Base-by-base conservation (phyloP, 495 filamentous ascomycete genomes). In the Xylaria sp. region DNA sequence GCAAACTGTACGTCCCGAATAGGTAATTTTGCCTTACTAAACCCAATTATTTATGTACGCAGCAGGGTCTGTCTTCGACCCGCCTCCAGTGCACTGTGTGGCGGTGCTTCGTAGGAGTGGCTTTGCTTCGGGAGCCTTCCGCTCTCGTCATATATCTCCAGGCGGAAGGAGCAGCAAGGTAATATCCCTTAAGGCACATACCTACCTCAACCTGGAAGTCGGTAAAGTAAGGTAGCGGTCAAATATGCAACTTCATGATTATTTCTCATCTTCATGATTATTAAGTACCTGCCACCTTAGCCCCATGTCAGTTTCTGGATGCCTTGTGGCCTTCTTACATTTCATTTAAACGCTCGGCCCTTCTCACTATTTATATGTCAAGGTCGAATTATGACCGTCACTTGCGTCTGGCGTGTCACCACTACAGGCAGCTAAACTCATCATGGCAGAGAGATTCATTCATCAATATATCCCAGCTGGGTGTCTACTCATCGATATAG, bases 381-480 rank as follows among this genome's bases (percentile, higher is more conserved):
- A 35, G 7, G 31, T 31, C 31, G 29, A 2, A 44, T 12, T 59
- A 21, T 46, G 29, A 57, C 31, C 1, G 5, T 35, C 29, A 19
- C 26, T 40, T 69, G 8, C 26, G 11, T 21, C 19, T n/a, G 5
- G 43, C 17, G 17, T 46, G 19, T 15, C 24, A 17, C 19, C 24
- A 17, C 19, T 44, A 19, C n/a, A 53, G 17, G 35, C 19, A 63
- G 9, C 19, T 8, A 15, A 50, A 40, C n/a, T 46, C 58, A 40
- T 31, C 43, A 71, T 50, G 59, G 72, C 74, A 43, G 75, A 72
- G 19, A 33, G 11, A 43, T 50, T 73, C 67, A 62, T 62, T 73
- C 31, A n/a, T 61, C 73, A 73, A 57, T 77, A 80, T 67, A 77
- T 84, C 29, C 80, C 79, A 12, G 80, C 75, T 15, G 82, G 82